Evolutionary conservation across 192 early-diverging fungal species (phyloP), one percentile per base, ranked within the genome.

Genomic region (Entomortierella beljakovae): DNA sequence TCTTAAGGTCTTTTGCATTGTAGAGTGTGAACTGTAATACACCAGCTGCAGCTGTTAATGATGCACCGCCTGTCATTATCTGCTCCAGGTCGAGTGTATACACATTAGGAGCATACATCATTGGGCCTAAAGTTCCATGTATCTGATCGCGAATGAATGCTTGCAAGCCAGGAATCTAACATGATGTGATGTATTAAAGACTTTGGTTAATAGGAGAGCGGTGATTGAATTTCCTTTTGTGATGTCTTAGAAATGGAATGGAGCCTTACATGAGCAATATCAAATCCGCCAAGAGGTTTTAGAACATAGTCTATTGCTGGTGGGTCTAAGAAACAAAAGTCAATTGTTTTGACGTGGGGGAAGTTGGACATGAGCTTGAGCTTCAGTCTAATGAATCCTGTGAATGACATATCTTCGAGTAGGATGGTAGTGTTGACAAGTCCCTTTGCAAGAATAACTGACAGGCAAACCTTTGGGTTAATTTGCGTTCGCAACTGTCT

Each of bases 271-370:
- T 94, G 90, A 81, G 91, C 92, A 71, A 98, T 90, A 80, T 98
- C 96, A 60, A 93, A 88, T 59, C 93, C 93, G 57, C 93, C 93
- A 33, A 99, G 87, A 3, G 97, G 97, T 70, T 95, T 91, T 35
- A 99, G 88, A 38, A 86, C 86, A 85, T 96, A 99, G 83, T 96
- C 94, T 46, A 99, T 87, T 20, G 83, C 82, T 37, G 97, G 97
- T n/a, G 87, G 82, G 65, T 95, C 91, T 57, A 95, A 75, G 82
- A 99, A 96, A 67, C 90, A 88, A 59, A 94, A 88, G 49, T 95
- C 92, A 11, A 97, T 85, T 0, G 88, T 91, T 74, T 93, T 89
- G 64, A 99, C 88, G 68, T 96, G 92, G 0, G 98, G 98, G 64
- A 94, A 97, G 56, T 89, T 87, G 32, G 91, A 88, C 38, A 92